phyloP scores from a whole-genome alignment of 495 filamentous ascomycete genomes.

The Letharia lupina region DNA sequence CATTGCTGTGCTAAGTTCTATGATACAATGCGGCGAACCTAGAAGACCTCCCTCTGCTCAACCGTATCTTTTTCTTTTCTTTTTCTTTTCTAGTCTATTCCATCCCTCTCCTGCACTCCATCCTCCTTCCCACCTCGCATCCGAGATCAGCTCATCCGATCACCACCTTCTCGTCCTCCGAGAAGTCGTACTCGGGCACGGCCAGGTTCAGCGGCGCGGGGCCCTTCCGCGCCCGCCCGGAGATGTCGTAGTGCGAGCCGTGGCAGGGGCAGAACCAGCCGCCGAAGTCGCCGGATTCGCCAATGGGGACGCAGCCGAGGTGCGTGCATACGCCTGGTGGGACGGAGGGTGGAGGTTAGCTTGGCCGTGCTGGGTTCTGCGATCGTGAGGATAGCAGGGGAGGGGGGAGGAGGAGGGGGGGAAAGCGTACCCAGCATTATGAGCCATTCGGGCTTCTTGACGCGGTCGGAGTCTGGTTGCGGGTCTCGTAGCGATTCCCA shows the following conservation, averaged over 20 bases:
- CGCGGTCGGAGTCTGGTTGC: conserved; percentile 81
- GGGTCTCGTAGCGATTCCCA: conserved; percentile 81
- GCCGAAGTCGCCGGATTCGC: conserved; percentile 94
- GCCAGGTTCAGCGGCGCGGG: conserved; percentile 96
- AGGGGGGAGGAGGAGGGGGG: background rate
- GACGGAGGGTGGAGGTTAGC: conserved; percentile 6
- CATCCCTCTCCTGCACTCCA: background rate
- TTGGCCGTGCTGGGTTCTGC: background rate
- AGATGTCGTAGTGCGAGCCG: conserved; percentile 99
- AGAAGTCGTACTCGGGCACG: conserved; percentile 82
- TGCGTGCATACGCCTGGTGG: conserved; percentile 89
- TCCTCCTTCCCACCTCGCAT: background rate
- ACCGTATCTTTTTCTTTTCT: background rate
- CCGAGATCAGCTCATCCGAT: conserved; percentile 52
- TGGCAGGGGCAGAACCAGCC: conserved; percentile 99
- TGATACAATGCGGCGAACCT: conserved; percentile 14
- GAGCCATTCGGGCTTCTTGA: conserved; percentile 97
- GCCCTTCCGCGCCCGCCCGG: conserved; percentile 89
- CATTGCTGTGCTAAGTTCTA: conserved; percentile 9
- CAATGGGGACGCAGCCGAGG: conserved; percentile 96
- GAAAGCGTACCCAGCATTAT: conserved; percentile 81
- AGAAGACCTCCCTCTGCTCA: background rate
- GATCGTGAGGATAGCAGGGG: background rate
- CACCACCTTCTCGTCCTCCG: conserved; percentile 65
- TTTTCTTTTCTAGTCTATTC: background rate